Base-by-base conservation (phyloP, 768 basidiomycete genomes). In the Hygrophorus pudorinus region DNA sequence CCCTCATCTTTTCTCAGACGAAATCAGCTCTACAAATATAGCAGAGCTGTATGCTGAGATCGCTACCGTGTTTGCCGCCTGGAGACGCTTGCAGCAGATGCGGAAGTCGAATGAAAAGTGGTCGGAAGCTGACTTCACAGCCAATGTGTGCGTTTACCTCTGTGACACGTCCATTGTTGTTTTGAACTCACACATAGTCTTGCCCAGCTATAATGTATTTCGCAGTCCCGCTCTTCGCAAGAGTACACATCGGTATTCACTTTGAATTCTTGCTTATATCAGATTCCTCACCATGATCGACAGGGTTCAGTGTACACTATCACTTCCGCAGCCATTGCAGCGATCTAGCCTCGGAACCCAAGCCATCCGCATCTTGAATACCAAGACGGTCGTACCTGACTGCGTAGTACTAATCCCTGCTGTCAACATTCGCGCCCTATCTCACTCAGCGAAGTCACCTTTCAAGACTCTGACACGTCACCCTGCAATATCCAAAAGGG, bases 91-190 rank as follows among this genome's bases (percentile, higher is more conserved):
- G 5, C 53, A 56, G 7, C 58, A 55, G 44, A 73, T 76, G 71
- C 64, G 57, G n/a, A 55, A 56, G 4, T 65, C 65, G 4, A 64
- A 64, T 14, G 68, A 73, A 42, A 74, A 63, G 51, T 70, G 66
- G 59, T 73, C 71, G 2, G 76, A 78, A 49, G 72, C 75, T 1
- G 76, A 76, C 48, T 75, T 66, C 45, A 73, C 65, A 12, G 66
- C 68, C n/a, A 72, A 71, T 40, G 73, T 77, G 73, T 78, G 55
- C 39, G 73, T 57, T 41, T 21, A 31, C 4, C 24, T 16, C 27
- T 34, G 16, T 16, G 17, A 30, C 21, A 10, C 18, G 32, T 17
- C 37, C 45, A 36, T 44, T 20, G 8, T 42, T 20, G 38, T 7
- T 31, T 16, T 14, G 27, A 18, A 20, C 35, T 45, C 17, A 45